Evolutionary conservation across 306 rosid genomes (phyloP), one percentile per base, ranked within the genome.

Genomic region (Trifolium dubium): DNA sequence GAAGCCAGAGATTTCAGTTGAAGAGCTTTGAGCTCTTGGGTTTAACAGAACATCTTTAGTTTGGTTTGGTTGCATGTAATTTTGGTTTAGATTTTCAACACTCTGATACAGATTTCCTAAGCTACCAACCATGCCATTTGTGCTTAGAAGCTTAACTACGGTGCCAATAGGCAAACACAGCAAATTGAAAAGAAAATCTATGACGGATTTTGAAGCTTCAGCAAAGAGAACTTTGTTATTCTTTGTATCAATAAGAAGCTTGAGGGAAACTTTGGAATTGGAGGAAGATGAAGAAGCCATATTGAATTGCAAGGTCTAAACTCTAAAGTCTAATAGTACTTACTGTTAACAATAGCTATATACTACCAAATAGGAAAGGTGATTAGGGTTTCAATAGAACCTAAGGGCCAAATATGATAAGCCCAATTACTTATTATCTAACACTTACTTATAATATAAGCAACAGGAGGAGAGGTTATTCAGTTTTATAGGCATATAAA

Each of bases 101-200:
- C 89, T 88, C 0, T 76, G 14, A 14, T 86, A 86, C 11, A 88
- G 68, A 40, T 80, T 88, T 3, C 73, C 83, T 2, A 86, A 4
- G 19, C 70, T 2, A 1, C 96, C 89, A 3, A 82, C 80, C 88
- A 83, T 82, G 51, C 2, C 64, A 0, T 63, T 6, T 5, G 6
- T 71, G 5, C 30, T 69, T 5, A 88, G 72, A 2, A 86, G 7
- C 34, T 69, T 6, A 83, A 75, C 9, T 80, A 84, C 70, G 0
- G 80, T 66, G 0, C 86, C 79, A 0, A 88, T 3, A 0, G 89
- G 96, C 17, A 90, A 14, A 0, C 83, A 6, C 0, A 84, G 70
- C 2, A 86, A 40, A 9, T 39, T 64, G 13, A 88, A 78, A 3
- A 89, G 83, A 29, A 89, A 84, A 37, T 84, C 89, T 7, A 61